Percentiles rank a stretch among this genome's conserved stretches.
Conservation (phyloP, 2,329 filamentous ascomycete species). For the Colletotrichum sp. region DNA sequence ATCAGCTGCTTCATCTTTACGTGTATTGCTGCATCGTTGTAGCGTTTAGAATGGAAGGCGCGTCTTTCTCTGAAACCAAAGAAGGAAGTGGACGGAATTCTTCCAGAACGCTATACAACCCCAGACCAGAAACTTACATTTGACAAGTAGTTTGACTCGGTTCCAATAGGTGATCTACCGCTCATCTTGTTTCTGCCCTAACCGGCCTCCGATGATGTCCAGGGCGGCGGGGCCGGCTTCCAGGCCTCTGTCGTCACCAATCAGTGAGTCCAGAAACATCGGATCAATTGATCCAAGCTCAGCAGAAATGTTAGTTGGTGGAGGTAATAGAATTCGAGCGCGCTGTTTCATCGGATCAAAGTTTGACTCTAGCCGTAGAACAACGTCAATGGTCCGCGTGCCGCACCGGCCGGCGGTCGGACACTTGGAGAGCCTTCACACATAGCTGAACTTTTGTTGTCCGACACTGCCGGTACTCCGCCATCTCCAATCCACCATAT, state of each 20-base stretch:
- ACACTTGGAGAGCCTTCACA: neutral
- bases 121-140: neutral
- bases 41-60: neutral
- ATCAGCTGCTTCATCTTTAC: neutral
- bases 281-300: neutral
- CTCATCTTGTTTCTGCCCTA: neutral
- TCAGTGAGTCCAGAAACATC: neutral
- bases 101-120: neutral
- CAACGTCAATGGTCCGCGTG: neutral
- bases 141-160: neutral
- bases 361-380: neutral
- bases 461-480: neutral
- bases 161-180: neutral
- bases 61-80: neutral
- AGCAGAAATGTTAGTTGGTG: neutral
- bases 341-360: conserved; percentile 5
- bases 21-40: neutral
- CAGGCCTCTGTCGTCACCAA: neutral
- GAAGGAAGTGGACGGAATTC: neutral
- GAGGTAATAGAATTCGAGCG: neutral
- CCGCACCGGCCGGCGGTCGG: neutral
- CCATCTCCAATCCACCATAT: neutral
- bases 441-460: neutral
- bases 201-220: neutral
- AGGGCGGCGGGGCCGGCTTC: neutral